phyloP scores from a whole-genome alignment of 2,329 filamentous ascomycete species.

The Fusarium ramigenum region DNA sequence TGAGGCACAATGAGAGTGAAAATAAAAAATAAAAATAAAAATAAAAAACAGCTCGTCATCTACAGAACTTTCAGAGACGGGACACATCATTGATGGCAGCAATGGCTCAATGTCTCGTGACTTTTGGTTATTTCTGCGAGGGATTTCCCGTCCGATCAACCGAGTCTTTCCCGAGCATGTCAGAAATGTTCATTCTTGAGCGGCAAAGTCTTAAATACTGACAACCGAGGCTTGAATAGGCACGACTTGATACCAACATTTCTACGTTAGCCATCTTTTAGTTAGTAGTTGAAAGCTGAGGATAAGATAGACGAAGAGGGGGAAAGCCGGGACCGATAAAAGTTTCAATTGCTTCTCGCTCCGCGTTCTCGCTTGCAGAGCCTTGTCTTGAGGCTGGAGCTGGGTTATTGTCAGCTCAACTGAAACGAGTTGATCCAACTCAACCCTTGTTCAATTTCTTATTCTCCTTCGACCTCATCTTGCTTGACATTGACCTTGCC shows the following conservation, averaged over 20 bases:
- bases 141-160: constrained; percentile 36
- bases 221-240: neutral
- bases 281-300: neutral
- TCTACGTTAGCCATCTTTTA: neutral
- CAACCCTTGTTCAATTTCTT: constrained; percentile 13
- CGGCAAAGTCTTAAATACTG: neutral
- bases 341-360: neutral
- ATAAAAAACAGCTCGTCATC: neutral
- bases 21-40: neutral
- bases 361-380: neutral
- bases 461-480: neutral
- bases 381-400: neutral
- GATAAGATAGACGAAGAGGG: neutral
- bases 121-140: constrained; percentile 12
- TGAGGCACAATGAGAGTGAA: neutral
- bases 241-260: neutral
- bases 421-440: constrained; percentile 5
- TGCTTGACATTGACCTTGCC: neutral
- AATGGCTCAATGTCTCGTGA: constrained; percentile 41
- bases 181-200: neutral
- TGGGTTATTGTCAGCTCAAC: constrained; percentile 17
- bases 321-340: neutral
- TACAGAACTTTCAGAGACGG: constrained; percentile 31
- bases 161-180: constrained; percentile 42
- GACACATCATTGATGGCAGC: constrained; percentile 20